These are phyloP conservation scores for Cardamine resedifolia DNA, from an alignment of 345 rosid species.

Conservation along the genomic window DNA sequence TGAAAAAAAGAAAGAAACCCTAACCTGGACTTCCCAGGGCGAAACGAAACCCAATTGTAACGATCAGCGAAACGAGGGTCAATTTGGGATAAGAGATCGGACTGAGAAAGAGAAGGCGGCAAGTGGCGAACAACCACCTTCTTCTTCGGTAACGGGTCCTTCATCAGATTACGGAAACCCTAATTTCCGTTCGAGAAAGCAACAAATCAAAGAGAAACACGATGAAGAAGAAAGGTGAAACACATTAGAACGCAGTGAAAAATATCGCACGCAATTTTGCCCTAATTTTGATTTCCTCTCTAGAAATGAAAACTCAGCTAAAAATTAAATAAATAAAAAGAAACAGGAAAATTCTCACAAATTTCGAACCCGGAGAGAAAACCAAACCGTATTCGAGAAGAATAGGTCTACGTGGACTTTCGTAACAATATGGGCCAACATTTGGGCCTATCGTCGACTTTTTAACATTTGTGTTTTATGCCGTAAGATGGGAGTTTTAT, in stretches of 20 bases:
- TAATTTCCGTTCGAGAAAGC: neutral
- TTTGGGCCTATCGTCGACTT: slow-evolving; percentile 17
- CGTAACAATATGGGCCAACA: neutral
- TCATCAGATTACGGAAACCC: slow-evolving; percentile 36
- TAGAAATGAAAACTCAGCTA: neutral
- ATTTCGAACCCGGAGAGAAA: slow-evolving; percentile 14
- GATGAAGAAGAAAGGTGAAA: slow-evolving; percentile 24
- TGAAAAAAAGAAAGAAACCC: too few species aligned
- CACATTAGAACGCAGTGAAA: slow-evolving; percentile 24
- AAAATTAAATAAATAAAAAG: neutral
- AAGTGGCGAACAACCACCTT: slow-evolving; percentile 74
- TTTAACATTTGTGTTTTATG: neutral
- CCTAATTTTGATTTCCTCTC: slow-evolving; percentile 24
- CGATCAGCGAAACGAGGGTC: slow-evolving; percentile 57
- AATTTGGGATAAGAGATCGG: slow-evolving; percentile 56
- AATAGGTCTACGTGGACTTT: slow-evolving; percentile 14
- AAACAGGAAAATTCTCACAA: neutral
- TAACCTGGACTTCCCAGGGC: slow-evolving; percentile 58
- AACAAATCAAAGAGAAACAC: slow-evolving; percentile 11
- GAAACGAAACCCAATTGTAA: slow-evolving; percentile 58
- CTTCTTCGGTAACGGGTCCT: slow-evolving; percentile 49
- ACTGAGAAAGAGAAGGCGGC: slow-evolving; percentile 68
- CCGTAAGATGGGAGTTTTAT: neutral
- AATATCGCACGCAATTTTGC: slow-evolving; percentile 34
- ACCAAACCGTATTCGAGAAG: neutral